Conservation (phyloP, 768 basidiomycete genomes). For the Termitomyces sp. region DNA sequence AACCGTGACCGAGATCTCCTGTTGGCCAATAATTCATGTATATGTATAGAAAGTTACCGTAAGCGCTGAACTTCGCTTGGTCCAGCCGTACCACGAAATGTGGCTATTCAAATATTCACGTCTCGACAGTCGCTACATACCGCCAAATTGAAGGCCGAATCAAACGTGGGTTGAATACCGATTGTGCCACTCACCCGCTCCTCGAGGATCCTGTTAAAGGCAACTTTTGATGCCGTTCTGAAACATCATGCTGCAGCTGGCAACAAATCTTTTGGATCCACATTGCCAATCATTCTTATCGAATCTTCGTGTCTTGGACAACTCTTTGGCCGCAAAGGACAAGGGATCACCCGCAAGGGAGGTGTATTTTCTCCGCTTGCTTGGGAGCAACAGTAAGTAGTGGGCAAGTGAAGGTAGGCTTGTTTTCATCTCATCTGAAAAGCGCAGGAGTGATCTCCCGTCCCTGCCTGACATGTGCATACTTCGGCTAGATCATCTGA, state of each 20-base stretch:
- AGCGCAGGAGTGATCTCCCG: neutral
- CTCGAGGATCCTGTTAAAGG: neutral
- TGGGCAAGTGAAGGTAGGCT: neutral
- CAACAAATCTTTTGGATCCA: neutral
- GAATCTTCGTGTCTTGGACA: neutral
- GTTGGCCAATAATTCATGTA: constrained; percentile 1
- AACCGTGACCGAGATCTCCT: constrained; percentile 19
- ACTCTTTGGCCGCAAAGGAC: neutral
- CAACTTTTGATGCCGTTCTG: neutral
- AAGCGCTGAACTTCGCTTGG: constrained; percentile 15
- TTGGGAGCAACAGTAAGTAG: neutral
- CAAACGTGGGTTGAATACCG: constrained; percentile 8
- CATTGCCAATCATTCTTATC: neutral
- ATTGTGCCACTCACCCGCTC: neutral
- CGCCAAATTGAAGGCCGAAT: constrained; percentile 1
- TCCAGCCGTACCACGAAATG: constrained; percentile 9
- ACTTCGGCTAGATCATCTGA: neutral
- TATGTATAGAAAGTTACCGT: neutral
- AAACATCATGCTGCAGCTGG: neutral
- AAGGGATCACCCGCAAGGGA: neutral
- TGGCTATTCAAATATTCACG: neutral
- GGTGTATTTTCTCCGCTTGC: neutral
- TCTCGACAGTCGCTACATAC: neutral
- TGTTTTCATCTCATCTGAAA: neutral
- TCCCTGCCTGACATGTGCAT: too few species aligned